Base-by-base conservation (phyloP, 352 stramenopile species). In the Globisporangium carolinianum region DNA sequence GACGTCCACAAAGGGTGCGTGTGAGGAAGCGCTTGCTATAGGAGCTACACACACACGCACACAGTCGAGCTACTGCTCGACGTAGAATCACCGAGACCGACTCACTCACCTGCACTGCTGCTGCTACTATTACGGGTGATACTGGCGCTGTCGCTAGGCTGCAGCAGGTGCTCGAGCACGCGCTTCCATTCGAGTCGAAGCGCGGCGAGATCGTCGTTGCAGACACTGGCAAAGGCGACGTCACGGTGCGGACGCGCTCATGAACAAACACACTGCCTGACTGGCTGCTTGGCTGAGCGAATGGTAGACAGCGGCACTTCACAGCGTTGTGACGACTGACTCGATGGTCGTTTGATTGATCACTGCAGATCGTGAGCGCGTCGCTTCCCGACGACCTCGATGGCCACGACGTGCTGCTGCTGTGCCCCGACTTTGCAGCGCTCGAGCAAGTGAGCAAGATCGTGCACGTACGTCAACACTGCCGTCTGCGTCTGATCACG, bases 371-470 rank as follows among this genome's bases (percentile, higher is more conserved):
- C 48, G 67, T 75, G 37, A 79, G 74, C 48, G 61, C 75, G 9
- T 61, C 51, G 6, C 66, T 92, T 39, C 84, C 84, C 10, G 73
- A 86, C 0, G 82, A 85, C 37, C 51, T 94, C 7, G 82, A 88
- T 36, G 76, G 62, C 17, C 66, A 83, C 36, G 79, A 91, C 53
- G 71, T 94, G 9, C 57, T 94, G 51, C 60, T 92, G 51, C 62
- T 94, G 38, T 72, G 75, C 43, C 84, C 84, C 1, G 76, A 89
- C 36, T 73, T 94, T 46, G 69, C 82, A 7, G 67, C 76, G 4
- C 51, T 91, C 17, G 67, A 83, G 15, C 76, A 90, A 55, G 55
- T 94, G 57, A 77, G 71, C 65, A 87, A 87, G 72, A 71, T 79
- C 45, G 80, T 91, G 36, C 75, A 89, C 51, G 83, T 91, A 76